Evolutionary conservation across 257 asterid genomes (phyloP).

Genomic region (Cordia subcordata): DNA sequence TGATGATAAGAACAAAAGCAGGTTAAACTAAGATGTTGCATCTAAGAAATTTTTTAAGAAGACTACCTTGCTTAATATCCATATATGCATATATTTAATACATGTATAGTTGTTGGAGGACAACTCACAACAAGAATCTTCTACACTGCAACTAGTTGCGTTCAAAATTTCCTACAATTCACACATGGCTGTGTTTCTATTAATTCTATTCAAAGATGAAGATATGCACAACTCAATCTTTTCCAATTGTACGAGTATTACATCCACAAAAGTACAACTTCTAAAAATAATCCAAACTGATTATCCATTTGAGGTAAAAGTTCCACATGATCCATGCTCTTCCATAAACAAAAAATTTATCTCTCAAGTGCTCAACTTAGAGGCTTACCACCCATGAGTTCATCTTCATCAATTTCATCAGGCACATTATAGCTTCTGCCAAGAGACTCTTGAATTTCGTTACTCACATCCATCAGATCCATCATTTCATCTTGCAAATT

Average conservation of each 20-base stretch:
- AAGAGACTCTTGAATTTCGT: slow-evolving; percentile 93
- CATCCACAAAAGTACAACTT: too few species aligned
- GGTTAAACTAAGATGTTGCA: neutral
- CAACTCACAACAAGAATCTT: too few species aligned
- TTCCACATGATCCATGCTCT: neutral
- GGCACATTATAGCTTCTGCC: slow-evolving; percentile 95
- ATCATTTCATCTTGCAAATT: slow-evolving; percentile 96
- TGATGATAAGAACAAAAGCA: neutral
- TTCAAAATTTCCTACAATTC: too few species aligned
- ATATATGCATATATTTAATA: too few species aligned
- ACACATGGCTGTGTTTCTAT: too few species aligned
- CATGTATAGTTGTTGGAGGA: too few species aligned
- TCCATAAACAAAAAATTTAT: neutral
- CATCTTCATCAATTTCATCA: slow-evolving; percentile 95
- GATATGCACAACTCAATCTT: neutral
- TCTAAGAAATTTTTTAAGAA: neutral
- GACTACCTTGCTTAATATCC: neutral
- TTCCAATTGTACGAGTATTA: neutral
- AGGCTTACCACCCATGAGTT: slow-evolving; percentile 84
- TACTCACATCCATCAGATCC: slow-evolving; percentile 98
- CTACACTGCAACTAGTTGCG: too few species aligned
- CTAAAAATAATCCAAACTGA: too few species aligned
- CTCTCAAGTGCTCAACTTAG: neutral
- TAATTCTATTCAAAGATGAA: too few species aligned
- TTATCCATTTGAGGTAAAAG: too few species aligned